These are phyloP conservation scores for Yarrowia deformans DNA, from an alignment of 805 yeast genomes.

Conservation along the genomic window DNA sequence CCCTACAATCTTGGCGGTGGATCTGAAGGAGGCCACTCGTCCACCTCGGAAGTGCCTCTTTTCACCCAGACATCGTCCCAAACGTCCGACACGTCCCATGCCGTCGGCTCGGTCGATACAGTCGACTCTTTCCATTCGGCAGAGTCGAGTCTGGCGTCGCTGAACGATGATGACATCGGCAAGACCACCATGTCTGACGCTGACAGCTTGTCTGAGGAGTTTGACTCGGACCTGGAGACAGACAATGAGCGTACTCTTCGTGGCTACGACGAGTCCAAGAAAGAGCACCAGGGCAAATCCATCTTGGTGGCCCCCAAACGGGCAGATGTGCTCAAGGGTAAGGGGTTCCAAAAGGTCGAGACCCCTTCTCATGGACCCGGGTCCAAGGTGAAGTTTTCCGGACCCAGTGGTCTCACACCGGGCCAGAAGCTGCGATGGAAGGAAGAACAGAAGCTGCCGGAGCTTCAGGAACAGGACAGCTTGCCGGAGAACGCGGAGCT, in stretches of 20 bases:
- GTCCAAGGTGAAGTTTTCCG: slow-evolving; percentile 16
- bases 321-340: slow-evolving; percentile 14
- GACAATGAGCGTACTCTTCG: slow-evolving; percentile 1
- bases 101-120: slow-evolving; percentile 5
- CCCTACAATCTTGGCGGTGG: slow-evolving; percentile 13
- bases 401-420: slow-evolving; percentile 1
- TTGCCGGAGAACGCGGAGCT: neutral
- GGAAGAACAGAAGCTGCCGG: slow-evolving; percentile 10
- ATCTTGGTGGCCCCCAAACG: slow-evolving; percentile 18
- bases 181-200: neutral
- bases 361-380: neutral
- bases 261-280: neutral
- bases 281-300: slow-evolving; percentile 1
- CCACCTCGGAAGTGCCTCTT: slow-evolving; percentile 11
- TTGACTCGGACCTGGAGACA: neutral
- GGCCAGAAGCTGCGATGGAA: slow-evolving; percentile 11
- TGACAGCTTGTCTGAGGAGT: slow-evolving; percentile 20
- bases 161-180: neutral
- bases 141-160: slow-evolving; percentile 4
- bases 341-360: neutral
- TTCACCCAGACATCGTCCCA: slow-evolving; percentile 25
- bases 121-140: slow-evolving; percentile 28
- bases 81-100: slow-evolving; percentile 11
- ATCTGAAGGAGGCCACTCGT: neutral
- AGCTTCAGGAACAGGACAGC: neutral